Percentiles rank a stretch among this genome's conserved stretches.
Evolutionary conservation across 1,139 yeast species (phyloP).

Genomic region (Candida glucosophila): DNA sequence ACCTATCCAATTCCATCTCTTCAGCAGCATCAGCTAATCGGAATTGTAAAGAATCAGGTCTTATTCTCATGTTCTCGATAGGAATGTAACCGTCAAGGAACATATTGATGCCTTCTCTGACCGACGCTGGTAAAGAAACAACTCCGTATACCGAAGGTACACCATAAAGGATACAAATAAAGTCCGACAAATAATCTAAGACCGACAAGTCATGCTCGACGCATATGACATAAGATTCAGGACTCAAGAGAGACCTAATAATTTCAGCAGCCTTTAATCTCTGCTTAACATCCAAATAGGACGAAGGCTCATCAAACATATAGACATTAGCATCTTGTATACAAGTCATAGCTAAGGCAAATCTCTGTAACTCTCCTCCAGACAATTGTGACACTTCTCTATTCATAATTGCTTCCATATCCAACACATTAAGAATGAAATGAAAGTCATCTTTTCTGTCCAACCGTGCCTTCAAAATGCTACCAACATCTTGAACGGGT

Average conservation of each 20-base stretch:
- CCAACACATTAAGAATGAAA: conserved; percentile 58
- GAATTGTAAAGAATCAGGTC: conserved; percentile 91
- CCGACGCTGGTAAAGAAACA: conserved; percentile 90
- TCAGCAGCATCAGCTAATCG: conserved; percentile 91
- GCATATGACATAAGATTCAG: conserved; percentile 79
- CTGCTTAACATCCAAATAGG: conserved; percentile 96
- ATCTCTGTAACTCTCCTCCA: conserved; percentile 98
- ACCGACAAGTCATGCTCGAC: conserved; percentile 99
- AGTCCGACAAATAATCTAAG: conserved; percentile 91
- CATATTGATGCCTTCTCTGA: conserved; percentile 97
- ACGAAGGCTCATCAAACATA: conserved; percentile 99
- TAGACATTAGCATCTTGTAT: conserved; percentile 91
- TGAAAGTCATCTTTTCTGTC: conserved; percentile 59
- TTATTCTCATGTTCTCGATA: conserved; percentile 91
- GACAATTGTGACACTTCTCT: conserved; percentile 86
- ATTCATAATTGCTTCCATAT: conserved; percentile 61
- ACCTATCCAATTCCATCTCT: conserved; percentile 65
- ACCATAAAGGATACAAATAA: conserved; percentile 92
- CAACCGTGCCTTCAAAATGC: conserved; percentile 63
- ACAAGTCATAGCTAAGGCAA: conserved; percentile 96
- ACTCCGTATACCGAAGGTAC: conserved; percentile 98
- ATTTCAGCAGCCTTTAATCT: conserved; percentile 95
- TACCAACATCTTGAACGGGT: conserved; percentile 80
- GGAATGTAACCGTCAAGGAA: conserved; percentile 97
- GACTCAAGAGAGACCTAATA: conserved; percentile 72